phyloP scores from a whole-genome alignment of 2,329 filamentous ascomycete genomes.

The Exophiala calicioides region DNA sequence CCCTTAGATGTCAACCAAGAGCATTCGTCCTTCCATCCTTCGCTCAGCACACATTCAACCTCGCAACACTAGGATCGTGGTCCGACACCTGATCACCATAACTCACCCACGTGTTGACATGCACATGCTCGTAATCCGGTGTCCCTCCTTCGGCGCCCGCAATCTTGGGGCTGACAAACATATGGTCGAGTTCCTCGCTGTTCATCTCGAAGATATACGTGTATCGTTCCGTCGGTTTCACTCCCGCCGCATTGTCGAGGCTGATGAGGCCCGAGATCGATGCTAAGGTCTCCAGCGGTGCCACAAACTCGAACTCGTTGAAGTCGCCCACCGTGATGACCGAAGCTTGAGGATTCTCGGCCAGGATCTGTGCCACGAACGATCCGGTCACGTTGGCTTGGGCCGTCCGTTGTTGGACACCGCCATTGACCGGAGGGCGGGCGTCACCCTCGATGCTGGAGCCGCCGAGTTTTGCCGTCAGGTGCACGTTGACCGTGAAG shows the following conservation, averaged over 20 bases:
- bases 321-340: slow-evolving; percentile 68
- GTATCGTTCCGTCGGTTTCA: slow-evolving; percentile 62
- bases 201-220: slow-evolving; percentile 72
- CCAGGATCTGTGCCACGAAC: slow-evolving; percentile 62
- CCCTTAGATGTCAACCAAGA: too few species aligned
- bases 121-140: slow-evolving; percentile 57
- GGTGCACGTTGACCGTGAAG: slow-evolving; percentile 73
- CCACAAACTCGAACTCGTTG: slow-evolving; percentile 69
- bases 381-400: slow-evolving; percentile 62
- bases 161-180: slow-evolving; percentile 62
- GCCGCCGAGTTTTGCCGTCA: slow-evolving; percentile 66
- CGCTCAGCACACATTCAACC: slow-evolving; percentile 61
- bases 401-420: slow-evolving; percentile 56
- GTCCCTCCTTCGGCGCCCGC: slow-evolving; percentile 39
- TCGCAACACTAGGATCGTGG: slow-evolving; percentile 68
- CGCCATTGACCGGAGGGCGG: slow-evolving; percentile 66
- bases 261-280: slow-evolving; percentile 59
- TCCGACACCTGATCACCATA: slow-evolving; percentile 61
- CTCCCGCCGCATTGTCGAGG: slow-evolving; percentile 60
- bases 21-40: too few species aligned
- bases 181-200: slow-evolving; percentile 69
- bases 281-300: slow-evolving; percentile 59
- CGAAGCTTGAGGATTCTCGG: slow-evolving; percentile 56
- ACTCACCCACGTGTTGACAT: slow-evolving; percentile 69
- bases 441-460: slow-evolving; percentile 65